Evolutionary conservation across 106 monocot species (phyloP), one percentile per base, ranked within the genome.

Genomic region (Ottelia alismoides): DNA sequence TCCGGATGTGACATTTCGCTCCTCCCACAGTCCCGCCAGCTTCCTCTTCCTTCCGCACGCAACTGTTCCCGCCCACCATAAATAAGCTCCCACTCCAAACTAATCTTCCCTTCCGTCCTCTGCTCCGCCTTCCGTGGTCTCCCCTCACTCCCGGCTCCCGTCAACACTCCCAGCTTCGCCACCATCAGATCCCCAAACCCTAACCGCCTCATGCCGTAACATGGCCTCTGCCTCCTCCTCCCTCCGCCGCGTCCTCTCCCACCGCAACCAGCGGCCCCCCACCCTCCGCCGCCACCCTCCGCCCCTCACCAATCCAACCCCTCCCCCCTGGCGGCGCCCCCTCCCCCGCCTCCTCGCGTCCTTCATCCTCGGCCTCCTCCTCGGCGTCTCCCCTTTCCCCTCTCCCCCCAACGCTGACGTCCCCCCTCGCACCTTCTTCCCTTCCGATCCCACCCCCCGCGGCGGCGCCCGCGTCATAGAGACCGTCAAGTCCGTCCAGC

Each of bases 321-420:
- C 47, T 22, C 55, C 2, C 20, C 65, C 49, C 0, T 57, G 57
- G 67, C 48, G 27, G 28, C 35, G 31, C 1, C 22, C 31, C 3
- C n/a, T 57, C 23, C n/a, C 40, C 30, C 67, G 67, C 1, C 51
- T 50, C 49, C 11, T 23, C 32, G n/a, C 58, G 20, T 67, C 30
- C 57, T 67, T 67, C 67, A 24, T 51, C 28, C 24, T 49, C 3
- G 67, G 67, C 14, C 40, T 67, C 49, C 30, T 67, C 14, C 32
- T 67, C 0, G 67, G 67, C 31, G 45, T 79, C 49, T 76, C 60
- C 59, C 73, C 62, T 35, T 65, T 80, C 65, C 23, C 56, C 51
- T 58, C 62, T 35, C 61, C 74, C 70, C 31, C 54, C 31, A 58
- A 30, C 20, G 27, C 22, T 30, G 22, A 40, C 30, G 49, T 48